phyloP scores from a whole-genome alignment of 176 grass and related monocot genomes.

The Neostapfia colusana region DNA sequence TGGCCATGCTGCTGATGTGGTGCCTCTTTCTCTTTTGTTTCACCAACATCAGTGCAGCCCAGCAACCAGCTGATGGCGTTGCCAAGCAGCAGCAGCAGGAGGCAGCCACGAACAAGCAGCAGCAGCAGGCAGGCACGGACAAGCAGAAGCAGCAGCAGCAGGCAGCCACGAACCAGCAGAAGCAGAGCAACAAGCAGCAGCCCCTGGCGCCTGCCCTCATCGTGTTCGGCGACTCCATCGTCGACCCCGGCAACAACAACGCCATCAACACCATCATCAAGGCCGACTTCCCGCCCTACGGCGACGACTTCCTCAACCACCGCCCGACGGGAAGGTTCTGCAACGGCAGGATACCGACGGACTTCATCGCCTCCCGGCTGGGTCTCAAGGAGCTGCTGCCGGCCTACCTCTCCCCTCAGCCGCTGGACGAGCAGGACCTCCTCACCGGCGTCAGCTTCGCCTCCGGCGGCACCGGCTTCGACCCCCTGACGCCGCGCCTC shows the following conservation, averaged over 20 bases:
- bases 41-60: background rate
- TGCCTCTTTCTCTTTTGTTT: background rate
- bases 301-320: constrained; percentile 51
- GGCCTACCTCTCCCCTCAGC: constrained; percentile 51
- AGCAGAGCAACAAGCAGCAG: too few relatives aligned
- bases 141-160: background rate
- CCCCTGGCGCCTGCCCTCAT: constrained; percentile 44
- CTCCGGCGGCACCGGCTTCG: constrained; percentile 68
- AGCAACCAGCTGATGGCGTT: background rate
- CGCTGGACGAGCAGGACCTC: constrained; percentile 48
- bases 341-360: constrained; percentile 70
- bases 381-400: constrained; percentile 72
- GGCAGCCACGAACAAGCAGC: background rate
- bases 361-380: constrained; percentile 58
- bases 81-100: background rate
- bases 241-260: constrained; percentile 80
- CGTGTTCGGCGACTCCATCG: constrained; percentile 76
- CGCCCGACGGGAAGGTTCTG: constrained; percentile 63
- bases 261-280: constrained; percentile 53
- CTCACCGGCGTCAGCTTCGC: constrained; percentile 80
- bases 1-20: background rate
- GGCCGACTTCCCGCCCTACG: constrained; percentile 67
- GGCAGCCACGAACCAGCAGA: too few relatives aligned
- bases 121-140: background rate
- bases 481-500: constrained; percentile 55